Conservation (phyloP, 805 yeast species). For the Sungouiozyma ichnusensis region DNA sequence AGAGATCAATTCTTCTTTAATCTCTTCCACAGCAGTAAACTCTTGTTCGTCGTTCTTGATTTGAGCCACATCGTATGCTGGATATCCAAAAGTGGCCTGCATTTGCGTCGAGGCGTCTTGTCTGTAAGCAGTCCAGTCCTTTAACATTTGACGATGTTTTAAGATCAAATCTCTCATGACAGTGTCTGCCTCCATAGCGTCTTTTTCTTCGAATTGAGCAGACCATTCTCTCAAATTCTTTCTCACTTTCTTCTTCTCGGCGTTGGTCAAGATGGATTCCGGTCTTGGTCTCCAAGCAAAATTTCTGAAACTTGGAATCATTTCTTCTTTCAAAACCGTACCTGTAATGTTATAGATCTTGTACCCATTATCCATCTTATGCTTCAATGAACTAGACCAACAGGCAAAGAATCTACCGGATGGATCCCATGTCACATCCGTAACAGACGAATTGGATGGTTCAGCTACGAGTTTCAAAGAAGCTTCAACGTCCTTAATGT, state of each 20-base stretch:
- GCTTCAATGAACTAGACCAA: constrained; percentile 81
- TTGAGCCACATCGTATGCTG: constrained; percentile 30
- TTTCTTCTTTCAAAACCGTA: constrained; percentile 59
- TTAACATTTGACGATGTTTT: constrained; percentile 68
- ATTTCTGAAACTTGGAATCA: constrained; percentile 73
- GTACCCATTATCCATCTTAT: constrained; percentile 82
- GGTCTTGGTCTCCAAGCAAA: constrained; percentile 98
- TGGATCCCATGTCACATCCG: constrained; percentile 88
- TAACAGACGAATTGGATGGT: constrained; percentile 64
- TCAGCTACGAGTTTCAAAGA: constrained; percentile 52
- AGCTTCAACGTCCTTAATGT: constrained; percentile 36
- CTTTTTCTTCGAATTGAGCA: constrained; percentile 88
- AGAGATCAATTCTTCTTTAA: constrained; percentile 63
- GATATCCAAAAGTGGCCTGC: constrained; percentile 20
- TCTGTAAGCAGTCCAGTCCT: constrained; percentile 83
- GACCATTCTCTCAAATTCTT: constrained; percentile 82
- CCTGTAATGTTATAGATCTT: constrained; percentile 82
- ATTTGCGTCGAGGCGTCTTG: constrained; percentile 37
- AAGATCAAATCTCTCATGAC: constrained; percentile 84
- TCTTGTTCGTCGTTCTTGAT: constrained; percentile 36
- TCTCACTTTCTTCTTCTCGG: constrained; percentile 80
- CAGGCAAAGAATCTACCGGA: constrained; percentile 85
- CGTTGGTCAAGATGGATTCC: constrained; percentile 56
- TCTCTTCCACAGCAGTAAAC: constrained; percentile 63
- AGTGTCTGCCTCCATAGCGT: constrained; percentile 90